A percentile compares a stretch with the other conserved stretches of the same genome.
phyloP scores from a whole-genome alignment of 2,329 filamentous ascomycete species.

The Chlorencoelia australis region DNA sequence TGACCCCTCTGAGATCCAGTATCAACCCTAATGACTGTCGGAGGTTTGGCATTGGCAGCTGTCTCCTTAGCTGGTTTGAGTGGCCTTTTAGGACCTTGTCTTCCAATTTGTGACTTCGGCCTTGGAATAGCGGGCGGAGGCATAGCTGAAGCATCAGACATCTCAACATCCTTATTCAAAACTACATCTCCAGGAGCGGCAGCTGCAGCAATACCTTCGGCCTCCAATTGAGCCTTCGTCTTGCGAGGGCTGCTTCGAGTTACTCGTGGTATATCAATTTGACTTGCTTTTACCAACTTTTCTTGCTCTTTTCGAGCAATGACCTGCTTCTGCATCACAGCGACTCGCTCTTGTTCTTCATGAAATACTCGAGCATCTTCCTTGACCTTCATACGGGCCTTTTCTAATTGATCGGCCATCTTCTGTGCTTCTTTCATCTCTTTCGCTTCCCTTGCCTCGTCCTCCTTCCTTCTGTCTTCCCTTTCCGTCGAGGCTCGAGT shows the following conservation, averaged over 20 bases:
- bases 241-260: conserved; percentile 44
- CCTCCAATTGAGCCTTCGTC: conserved; percentile 29
- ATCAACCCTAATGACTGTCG: conserved; percentile 63
- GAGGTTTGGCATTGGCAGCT: conserved; percentile 51
- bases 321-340: conserved; percentile 42
- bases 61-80: conserved; percentile 53
- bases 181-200: conserved; percentile 29
- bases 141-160: conserved; percentile 45
- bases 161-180: conserved; percentile 39
- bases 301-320: conserved; percentile 44
- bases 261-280: conserved; percentile 32
- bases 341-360: conserved; percentile 45
- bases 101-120: conserved; percentile 37
- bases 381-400: conserved; percentile 58
- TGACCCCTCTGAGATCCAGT: conserved; percentile 55
- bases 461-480: conserved; percentile 53
- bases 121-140: conserved; percentile 52
- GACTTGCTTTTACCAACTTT: conserved; percentile 27
- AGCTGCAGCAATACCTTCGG: conserved; percentile 24
- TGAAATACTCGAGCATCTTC: conserved; percentile 54
- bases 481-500: conserved; percentile 49
- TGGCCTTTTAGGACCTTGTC: conserved; percentile 45
- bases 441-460: conserved; percentile 51
- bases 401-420: conserved; percentile 52
- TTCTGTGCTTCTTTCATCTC: conserved; percentile 51